phyloP scores from a whole-genome alignment of 1,284 basidiomycete genomes.

The Papiliotrema laurentii region DNA sequence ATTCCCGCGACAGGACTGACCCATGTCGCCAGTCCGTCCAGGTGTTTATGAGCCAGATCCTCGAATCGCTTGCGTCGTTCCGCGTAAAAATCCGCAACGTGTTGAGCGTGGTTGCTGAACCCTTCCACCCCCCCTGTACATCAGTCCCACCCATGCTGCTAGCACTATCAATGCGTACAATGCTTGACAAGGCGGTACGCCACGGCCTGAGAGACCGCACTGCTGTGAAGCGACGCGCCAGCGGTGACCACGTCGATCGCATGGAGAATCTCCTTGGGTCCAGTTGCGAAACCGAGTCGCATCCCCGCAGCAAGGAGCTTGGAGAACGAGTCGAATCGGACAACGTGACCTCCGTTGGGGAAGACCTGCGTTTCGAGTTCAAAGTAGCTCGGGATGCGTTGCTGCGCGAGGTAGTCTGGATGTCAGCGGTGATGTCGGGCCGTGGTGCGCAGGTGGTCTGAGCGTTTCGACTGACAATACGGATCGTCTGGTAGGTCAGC shows the following conservation, averaged over 20 bases:
- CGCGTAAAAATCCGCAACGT: slow-evolving; percentile 74
- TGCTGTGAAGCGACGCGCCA: slow-evolving; percentile 72
- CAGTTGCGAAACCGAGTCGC: slow-evolving; percentile 67
- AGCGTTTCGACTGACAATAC: slow-evolving; percentile 59
- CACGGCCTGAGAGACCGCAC: slow-evolving; percentile 73
- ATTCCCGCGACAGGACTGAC: slow-evolving; percentile 79
- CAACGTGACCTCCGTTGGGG: slow-evolving; percentile 62
- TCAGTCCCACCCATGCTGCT: background rate
- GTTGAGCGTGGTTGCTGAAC: slow-evolving; percentile 67
- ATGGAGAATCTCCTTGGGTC: slow-evolving; percentile 66
- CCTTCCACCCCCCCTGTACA: slow-evolving; percentile 60
- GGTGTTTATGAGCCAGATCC: slow-evolving; percentile 64
- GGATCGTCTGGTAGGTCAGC: slow-evolving; percentile 65
- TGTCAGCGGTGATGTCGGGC: slow-evolving; percentile 10
- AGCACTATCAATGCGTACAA: slow-evolving; percentile 50
- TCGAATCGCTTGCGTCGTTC: slow-evolving; percentile 75
- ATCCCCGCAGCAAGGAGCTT: slow-evolving; percentile 77
- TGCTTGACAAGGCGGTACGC: slow-evolving; percentile 63
- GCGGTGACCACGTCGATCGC: slow-evolving; percentile 69
- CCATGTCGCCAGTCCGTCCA: slow-evolving; percentile 77
- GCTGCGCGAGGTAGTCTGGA: slow-evolving; percentile 54
- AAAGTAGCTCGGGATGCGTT: slow-evolving; percentile 66
- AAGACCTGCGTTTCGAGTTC: slow-evolving; percentile 58
- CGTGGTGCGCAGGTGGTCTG: slow-evolving; percentile 28
- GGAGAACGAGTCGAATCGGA: slow-evolving; percentile 82